A percentile compares a stretch with the other conserved stretches of the same genome.
Evolutionary conservation across 192 early-diverging fungal species (phyloP).

Genomic region (Linnemannia schmuckeri): DNA sequence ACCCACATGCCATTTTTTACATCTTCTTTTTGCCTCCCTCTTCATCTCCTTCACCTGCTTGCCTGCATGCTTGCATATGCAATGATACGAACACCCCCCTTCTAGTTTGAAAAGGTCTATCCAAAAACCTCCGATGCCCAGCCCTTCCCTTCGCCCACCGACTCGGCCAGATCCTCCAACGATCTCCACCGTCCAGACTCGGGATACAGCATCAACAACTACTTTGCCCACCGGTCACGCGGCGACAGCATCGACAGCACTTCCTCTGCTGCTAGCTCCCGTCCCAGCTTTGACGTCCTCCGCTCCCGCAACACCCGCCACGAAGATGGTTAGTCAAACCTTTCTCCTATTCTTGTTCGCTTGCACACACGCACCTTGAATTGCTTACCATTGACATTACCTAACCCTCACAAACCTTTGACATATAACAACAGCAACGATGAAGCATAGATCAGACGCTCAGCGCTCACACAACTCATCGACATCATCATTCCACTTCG

Average conservation of each 20-base stretch:
- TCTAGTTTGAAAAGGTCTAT: slow-evolving; percentile 39
- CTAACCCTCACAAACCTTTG: not conserved
- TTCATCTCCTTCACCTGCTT: not conserved
- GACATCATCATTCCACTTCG: slow-evolving; percentile 33
- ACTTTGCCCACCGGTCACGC: slow-evolving; percentile 49
- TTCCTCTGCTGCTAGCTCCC: slow-evolving; percentile 35
- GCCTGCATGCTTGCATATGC: not conserved
- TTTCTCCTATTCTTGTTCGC: not conserved
- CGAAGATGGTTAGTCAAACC: slow-evolving; percentile 33
- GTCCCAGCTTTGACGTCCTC: slow-evolving; percentile 44
- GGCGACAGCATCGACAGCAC: slow-evolving; percentile 47
- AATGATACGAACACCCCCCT: not conserved
- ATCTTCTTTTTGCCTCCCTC: not conserved
- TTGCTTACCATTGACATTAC: not conserved
- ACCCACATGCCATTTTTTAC: not conserved
- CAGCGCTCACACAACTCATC: slow-evolving; percentile 33
- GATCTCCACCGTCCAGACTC: slow-evolving; percentile 41
- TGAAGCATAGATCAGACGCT: slow-evolving; percentile 39
- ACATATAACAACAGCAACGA: slow-evolving; percentile 20
- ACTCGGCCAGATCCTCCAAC: slow-evolving; percentile 56
- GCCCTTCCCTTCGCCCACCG: slow-evolving; percentile 45
- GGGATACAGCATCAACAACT: slow-evolving; percentile 24
- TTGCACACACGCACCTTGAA: not conserved
- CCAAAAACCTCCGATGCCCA: slow-evolving; percentile 43
- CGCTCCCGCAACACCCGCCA: slow-evolving; percentile 38